Evolutionary conservation across 139 green algal species (phyloP), one percentile per base, ranked within the genome.

Genomic region (Picochlorum sp.): DNA sequence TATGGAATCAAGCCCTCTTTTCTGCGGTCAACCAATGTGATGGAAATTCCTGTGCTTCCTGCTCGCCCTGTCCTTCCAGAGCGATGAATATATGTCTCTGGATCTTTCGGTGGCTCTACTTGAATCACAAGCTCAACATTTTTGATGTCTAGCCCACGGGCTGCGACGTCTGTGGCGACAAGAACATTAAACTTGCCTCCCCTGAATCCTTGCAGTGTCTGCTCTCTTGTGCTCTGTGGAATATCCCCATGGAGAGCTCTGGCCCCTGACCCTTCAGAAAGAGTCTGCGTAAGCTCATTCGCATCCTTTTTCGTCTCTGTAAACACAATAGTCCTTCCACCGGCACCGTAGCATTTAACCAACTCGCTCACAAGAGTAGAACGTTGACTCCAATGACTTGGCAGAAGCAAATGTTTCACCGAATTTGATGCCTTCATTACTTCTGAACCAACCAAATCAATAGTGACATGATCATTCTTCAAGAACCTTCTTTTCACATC

Each of bases 121-220:
- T 97, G 90, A 21, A 95, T 66, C 37, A 96, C 86, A 54, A 99
- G 82, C 72, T 96, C 90, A 9, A 99, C 84, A n/a, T 85, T 83
- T 30, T 62, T 85, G 78, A 99, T 96, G 81, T 99, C 94, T 55
- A 99, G 85, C 1, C 94, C 94, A 8, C 94, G 73, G 0, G 94
- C 94, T n/a, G 94, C 94, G 26, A 99, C 94, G 67, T 99, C 94
- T 2, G 94, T 99, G n/a, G 94, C 94, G 15, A 99, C 92, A 54
- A 99, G 79, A 59, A 97, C 83, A 13, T 68, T 70, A 62, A 99
- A 98, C 54, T 89, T 85, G 67, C 86, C 87, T 1, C 31, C 59
- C 13, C 72, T 52, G 31, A 61, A 68, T 4, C 13, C 24, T 2
- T 4, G 2, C n/a, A 37, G 24, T 5, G 45, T 56, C 63, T 78